Conservation (phyloP, 305 asterid species). For the Salvia sclarea region DNA sequence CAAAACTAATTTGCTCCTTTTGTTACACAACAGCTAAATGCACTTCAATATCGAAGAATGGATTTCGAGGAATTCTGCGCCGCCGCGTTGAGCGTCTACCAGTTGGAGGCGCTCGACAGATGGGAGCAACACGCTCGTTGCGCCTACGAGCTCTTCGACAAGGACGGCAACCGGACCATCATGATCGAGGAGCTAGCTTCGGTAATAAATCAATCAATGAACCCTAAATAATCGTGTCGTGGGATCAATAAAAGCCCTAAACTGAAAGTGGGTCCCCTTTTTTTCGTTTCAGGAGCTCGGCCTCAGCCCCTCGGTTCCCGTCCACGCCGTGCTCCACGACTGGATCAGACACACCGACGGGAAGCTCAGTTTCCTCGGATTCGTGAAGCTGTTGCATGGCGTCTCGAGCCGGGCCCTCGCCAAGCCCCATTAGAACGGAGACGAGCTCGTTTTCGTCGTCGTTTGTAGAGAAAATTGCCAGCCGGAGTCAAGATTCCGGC, state of each 20-base stretch:
- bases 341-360: conserved; percentile 95
- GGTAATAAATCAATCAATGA: conserved; percentile 58
- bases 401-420: conserved; percentile 66
- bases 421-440: conserved; percentile 46
- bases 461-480: not conserved
- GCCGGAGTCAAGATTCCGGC: not conserved
- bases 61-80: conserved; percentile 97
- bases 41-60: conserved; percentile 95
- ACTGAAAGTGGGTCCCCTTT: not conserved
- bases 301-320: conserved; percentile 83
- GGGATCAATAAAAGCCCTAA: not conserved
- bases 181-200: conserved; percentile 97
- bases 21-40: conserved; percentile 62
- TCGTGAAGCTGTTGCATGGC: conserved; percentile 78
- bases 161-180: conserved; percentile 87
- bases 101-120: conserved; percentile 83
- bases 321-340: conserved; percentile 89
- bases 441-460: not conserved
- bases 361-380: conserved; percentile 91
- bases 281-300: conserved; percentile 73
- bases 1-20: too few relatives aligned
- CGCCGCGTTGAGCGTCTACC: conserved; percentile 78
- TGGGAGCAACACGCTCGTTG: conserved; percentile 98
- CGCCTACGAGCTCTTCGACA: conserved; percentile 92
- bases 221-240: too few relatives aligned